Base-by-base conservation (phyloP, 2,329 filamentous ascomycete genomes). In the Phyllosticta citribraziliensis region DNA sequence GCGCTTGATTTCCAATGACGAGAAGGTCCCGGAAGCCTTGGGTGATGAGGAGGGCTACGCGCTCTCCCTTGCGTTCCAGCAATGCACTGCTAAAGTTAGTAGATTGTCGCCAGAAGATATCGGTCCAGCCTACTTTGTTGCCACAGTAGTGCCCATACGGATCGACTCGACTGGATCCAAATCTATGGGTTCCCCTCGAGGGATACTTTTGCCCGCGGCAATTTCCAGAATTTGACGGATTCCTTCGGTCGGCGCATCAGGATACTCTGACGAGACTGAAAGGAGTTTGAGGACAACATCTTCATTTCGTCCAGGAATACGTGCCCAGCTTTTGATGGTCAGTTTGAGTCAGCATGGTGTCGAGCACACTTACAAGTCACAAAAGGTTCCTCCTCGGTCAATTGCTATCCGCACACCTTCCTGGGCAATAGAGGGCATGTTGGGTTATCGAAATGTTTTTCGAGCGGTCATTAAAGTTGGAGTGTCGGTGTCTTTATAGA, bases 221-320 rank as follows among this genome's bases (percentile, higher is more conserved):
- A 54, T 53, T 47, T 70, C 67, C 17, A 73, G 64, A 14, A 73
- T 67, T 11, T 69, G 65, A n/a, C 70, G 64, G 12, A 72, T 71
- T 24, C 67, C 69, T 64, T 72, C 70, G 30, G 66, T 68, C 5
- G 70, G 70, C 9, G 70, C 70, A 65, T 72, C 69, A 12, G 61
- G 57, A 55, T 72, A 72, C 53, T 72, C 70, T 3, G 61, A 56
- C 69, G 70, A 58, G 61, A 67, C 64, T 5, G 65, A 68, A n/a
- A 73, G 62, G 2, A 72, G 64, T 55, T 72, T 72, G 50, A 72
- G 61, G 10, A 72, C 60, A 17, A 72, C 82, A 71, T 94, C 88
- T 71, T 92, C 84, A 68, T 83, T 78, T 74, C 95, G 75, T 96
- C 91, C 53, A 91, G 96, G 73, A 96, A 96, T 33, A 91, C 63